Percentiles rank a stretch among this genome's conserved stretches.
Evolutionary conservation across 2,329 filamentous ascomycete genomes (phyloP).

Genomic region (Zarea fungicola): DNA sequence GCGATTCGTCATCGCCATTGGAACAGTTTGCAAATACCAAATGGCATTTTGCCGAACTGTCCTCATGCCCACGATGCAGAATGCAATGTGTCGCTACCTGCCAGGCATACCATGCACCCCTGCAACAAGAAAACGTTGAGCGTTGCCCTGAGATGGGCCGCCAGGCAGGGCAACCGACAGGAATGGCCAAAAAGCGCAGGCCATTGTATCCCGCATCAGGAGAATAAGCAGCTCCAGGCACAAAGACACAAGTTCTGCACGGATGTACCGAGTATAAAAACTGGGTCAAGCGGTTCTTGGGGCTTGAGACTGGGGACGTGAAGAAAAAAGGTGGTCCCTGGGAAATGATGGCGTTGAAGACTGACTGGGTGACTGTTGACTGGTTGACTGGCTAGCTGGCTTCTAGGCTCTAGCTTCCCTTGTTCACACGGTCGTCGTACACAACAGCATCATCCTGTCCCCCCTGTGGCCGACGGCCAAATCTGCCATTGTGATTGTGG

Average conservation of each 20-base stretch:
- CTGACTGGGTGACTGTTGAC: no score
- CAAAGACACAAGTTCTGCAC: not conserved
- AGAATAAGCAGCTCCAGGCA: not conserved
- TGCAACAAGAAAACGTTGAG: not conserved
- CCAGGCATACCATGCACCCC: no score
- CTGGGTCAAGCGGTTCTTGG: slow-evolving; percentile 5
- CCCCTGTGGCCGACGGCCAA: no score
- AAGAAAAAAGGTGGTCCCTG: not conserved
- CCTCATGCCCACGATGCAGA: no score
- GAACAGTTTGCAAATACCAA: no score
- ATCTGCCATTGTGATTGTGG: no score
- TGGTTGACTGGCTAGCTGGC: not conserved
- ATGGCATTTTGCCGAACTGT: no score
- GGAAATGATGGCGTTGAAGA: slow-evolving; percentile 1
- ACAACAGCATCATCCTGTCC: no score
- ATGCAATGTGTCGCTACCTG: no score
- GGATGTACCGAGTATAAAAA: no score
- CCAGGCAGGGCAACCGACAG: not conserved
- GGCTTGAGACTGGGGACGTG: not conserved
- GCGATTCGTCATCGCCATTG: not conserved
- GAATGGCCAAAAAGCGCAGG: not conserved
- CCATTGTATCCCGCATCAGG: not conserved
- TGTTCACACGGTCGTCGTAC: not conserved
- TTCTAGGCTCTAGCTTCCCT: slow-evolving; percentile 2
- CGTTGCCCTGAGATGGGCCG: not conserved